Percentiles rank a stretch among this genome's conserved stretches.
phyloP scores from a whole-genome alignment of 306 rosid genomes.

The Inga leiocalycina region DNA sequence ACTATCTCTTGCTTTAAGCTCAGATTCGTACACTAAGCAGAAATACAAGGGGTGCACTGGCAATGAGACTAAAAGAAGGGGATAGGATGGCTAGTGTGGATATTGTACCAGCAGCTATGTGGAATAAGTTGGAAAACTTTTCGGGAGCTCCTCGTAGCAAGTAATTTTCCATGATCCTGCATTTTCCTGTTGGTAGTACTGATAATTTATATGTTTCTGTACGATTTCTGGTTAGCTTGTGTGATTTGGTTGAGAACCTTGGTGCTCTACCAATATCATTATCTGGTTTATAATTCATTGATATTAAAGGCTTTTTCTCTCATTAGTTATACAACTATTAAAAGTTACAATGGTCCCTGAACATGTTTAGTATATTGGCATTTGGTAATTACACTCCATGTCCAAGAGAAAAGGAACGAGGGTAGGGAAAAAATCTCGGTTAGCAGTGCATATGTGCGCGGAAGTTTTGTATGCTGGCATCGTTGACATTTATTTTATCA shows the following conservation, averaged over 20 bases:
- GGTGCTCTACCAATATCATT: background rate
- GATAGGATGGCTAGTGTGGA: slow-evolving; percentile 96
- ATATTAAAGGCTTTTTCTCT: slow-evolving; percentile 7
- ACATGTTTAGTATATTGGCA: background rate
- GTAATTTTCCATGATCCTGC: slow-evolving; percentile 47
- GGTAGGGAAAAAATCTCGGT: too few species aligned
- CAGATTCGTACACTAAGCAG: slow-evolving; percentile 89
- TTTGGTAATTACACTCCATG: background rate
- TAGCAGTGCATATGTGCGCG: too few species aligned
- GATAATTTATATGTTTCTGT: background rate
- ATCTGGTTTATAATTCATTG: background rate
- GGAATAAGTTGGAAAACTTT: slow-evolving; percentile 59
- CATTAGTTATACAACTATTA: slow-evolving; percentile 3
- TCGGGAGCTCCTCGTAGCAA: slow-evolving; percentile 47
- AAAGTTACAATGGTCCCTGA: slow-evolving; percentile 24
- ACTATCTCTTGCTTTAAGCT: slow-evolving; percentile 29
- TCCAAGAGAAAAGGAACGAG: too few species aligned
- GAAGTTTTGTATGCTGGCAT: too few species aligned
- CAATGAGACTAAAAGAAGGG: slow-evolving; percentile 82
- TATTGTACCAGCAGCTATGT: slow-evolving; percentile 78
- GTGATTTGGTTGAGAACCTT: slow-evolving; percentile 22
- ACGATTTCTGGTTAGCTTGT: slow-evolving; percentile 1
- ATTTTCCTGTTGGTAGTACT: slow-evolving; percentile 22
- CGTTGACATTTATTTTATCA: too few species aligned
- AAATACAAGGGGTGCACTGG: slow-evolving; percentile 85